Evolutionary conservation across 1,139 yeast genomes (phyloP).

Genomic region (Debaryomyces sp.): DNA sequence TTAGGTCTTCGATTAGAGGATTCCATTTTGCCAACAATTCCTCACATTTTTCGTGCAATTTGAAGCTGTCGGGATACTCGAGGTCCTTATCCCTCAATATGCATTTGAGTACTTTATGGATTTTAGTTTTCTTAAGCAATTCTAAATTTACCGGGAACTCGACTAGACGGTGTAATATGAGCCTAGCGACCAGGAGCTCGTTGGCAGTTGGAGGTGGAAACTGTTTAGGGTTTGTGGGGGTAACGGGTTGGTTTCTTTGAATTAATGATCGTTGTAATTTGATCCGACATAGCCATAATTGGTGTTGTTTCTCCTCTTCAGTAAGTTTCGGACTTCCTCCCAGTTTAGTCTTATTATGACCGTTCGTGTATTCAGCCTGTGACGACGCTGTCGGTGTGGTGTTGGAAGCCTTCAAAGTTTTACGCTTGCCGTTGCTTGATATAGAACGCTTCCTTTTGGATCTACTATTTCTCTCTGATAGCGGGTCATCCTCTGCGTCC

Average conservation of each 20-base stretch:
- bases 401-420: constrained; percentile 5
- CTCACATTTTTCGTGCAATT: constrained; percentile 49
- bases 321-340: constrained; percentile 18
- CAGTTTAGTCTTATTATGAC: constrained; percentile 15
- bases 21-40: constrained; percentile 51
- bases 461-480: not conserved
- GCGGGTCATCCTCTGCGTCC: not conserved
- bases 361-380: constrained; percentile 7
- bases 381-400: constrained; percentile 2
- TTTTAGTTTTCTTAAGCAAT: constrained; percentile 52
- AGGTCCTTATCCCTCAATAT: constrained; percentile 44
- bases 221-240: constrained; percentile 36
- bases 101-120: constrained; percentile 57
- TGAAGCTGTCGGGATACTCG: constrained; percentile 49
- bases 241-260: constrained; percentile 45
- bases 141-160: constrained; percentile 57
- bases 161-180: constrained; percentile 53
- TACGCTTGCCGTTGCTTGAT: constrained; percentile 7
- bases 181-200: constrained; percentile 56
- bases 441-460: constrained; percentile 3
- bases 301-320: constrained; percentile 47
- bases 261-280: constrained; percentile 49
- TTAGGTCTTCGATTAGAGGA: constrained; percentile 36
- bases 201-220: constrained; percentile 50
- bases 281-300: constrained; percentile 51